These are phyloP conservation scores for Citrus cavaleriei DNA, from an alignment of 345 rosid species.

Conservation along the genomic window DNA sequence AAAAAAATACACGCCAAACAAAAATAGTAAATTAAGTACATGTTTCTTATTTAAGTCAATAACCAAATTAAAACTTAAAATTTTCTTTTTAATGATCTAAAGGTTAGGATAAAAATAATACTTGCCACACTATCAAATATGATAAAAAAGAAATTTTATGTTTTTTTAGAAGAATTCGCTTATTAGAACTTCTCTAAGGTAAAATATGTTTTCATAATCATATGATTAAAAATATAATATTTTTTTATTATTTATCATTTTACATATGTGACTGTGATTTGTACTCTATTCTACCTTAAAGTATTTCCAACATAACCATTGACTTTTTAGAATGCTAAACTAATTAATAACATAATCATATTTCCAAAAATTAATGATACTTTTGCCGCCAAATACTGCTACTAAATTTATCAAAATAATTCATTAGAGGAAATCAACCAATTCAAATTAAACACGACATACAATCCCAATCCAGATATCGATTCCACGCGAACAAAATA, in stretches of 20 bases:
- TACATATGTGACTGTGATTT: rapidly evolving
- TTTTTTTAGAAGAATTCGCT: rapidly evolving
- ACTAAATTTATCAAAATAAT: background rate
- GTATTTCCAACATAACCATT: rapidly evolving
- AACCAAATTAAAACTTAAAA: too few species aligned
- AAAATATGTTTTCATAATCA: rapidly evolving
- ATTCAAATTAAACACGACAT: background rate
- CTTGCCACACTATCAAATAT: too few species aligned
- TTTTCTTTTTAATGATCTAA: too few species aligned
- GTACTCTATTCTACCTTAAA: rapidly evolving
- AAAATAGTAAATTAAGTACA: too few species aligned
- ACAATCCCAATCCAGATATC: background rate
- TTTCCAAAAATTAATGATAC: background rate
- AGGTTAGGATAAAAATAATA: too few species aligned
- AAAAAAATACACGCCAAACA: too few species aligned
- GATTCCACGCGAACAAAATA: background rate
- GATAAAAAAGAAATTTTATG: too few species aligned
- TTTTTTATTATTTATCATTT: too few species aligned
- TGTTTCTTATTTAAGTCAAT: too few species aligned
- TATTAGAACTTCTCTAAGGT: rapidly evolving
- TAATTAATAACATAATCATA: too few species aligned
- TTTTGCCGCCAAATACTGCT: too few species aligned
- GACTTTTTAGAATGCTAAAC: too few species aligned
- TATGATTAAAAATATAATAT: rapidly evolving
- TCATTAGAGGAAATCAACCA: background rate